phyloP scores from a whole-genome alignment of 108 stramenopile genomes.

The Fistulifera pelliculosa region DNA sequence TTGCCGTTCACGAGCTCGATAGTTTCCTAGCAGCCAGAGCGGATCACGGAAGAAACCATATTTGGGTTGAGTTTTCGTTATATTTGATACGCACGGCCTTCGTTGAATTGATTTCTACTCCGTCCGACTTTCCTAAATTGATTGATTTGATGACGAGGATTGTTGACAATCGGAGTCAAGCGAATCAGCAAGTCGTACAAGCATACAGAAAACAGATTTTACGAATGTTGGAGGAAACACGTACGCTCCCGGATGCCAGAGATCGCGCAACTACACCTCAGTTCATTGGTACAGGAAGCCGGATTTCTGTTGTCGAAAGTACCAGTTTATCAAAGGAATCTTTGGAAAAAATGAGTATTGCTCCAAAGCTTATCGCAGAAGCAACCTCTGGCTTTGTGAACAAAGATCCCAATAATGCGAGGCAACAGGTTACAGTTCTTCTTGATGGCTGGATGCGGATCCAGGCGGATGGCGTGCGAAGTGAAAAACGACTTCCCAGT shows the following conservation, averaged over 20 bases:
- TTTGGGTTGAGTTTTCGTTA: slow-evolving; percentile 89
- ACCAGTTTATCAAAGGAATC: slow-evolving; percentile 64
- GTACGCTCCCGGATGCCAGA: slow-evolving; percentile 6
- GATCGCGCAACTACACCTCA: slow-evolving; percentile 8
- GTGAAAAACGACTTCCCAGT: slow-evolving; percentile 87
- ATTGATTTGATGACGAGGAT: slow-evolving; percentile 79
- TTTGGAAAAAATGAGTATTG: slow-evolving; percentile 40
- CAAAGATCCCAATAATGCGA: slow-evolving; percentile 69
- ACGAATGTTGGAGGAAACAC: slow-evolving; percentile 73
- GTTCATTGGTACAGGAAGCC: neutral
- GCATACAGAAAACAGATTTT: slow-evolving; percentile 65
- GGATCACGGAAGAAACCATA: slow-evolving; percentile 70
- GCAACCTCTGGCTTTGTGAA: slow-evolving; percentile 42
- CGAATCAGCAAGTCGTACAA: slow-evolving; percentile 53
- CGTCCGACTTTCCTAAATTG: slow-evolving; percentile 74
- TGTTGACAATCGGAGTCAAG: slow-evolving; percentile 64
- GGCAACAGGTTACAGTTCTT: slow-evolving; percentile 82
- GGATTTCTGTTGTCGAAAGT: slow-evolving; percentile 31
- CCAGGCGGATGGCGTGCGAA: slow-evolving; percentile 68
- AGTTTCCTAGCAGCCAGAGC: slow-evolving; percentile 74
- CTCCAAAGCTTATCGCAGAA: slow-evolving; percentile 59
- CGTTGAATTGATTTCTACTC: slow-evolving; percentile 62
- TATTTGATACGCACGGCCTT: slow-evolving; percentile 81
- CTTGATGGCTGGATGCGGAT: slow-evolving; percentile 96
- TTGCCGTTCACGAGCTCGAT: slow-evolving; percentile 75